Evolutionary conservation across 1,284 basidiomycete genomes (phyloP).

Genomic region (Malassezia equina): DNA sequence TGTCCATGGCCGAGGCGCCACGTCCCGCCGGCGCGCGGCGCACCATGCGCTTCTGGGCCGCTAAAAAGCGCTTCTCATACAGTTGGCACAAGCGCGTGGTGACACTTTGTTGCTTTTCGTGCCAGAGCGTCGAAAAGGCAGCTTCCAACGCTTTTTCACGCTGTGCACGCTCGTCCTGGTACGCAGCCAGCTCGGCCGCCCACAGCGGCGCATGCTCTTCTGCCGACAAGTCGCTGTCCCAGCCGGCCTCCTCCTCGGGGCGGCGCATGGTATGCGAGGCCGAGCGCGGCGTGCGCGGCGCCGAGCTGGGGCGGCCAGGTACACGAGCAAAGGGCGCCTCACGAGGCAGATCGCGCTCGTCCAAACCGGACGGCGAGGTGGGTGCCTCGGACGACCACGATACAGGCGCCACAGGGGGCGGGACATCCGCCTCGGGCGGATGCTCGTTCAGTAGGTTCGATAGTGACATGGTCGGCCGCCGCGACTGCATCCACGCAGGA

Average conservation of each 20-base stretch:
- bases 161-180: conserved; percentile 23
- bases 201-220: conserved; percentile 37
- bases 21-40: neutral
- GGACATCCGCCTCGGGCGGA: neutral
- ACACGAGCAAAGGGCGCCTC: neutral
- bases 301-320: neutral
- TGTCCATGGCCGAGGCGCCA: neutral
- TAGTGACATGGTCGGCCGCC: conserved; percentile 14
- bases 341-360: neutral
- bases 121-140: conserved; percentile 18
- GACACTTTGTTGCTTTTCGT: conserved; percentile 23
- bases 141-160: conserved; percentile 27
- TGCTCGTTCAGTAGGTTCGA: conserved; percentile 16
- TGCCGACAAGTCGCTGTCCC: conserved; percentile 41
- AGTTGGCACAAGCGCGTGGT: conserved; percentile 26
- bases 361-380: neutral
- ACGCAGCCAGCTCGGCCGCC: conserved; percentile 31
- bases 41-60: conserved; percentile 20
- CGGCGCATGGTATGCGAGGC: neutral
- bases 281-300: conserved; percentile 6
- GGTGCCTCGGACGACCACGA: neutral
- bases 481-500: conserved; percentile 8
- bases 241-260: conserved; percentile 9
- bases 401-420: neutral
- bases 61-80: conserved; percentile 33